Base-by-base conservation (phyloP, 108 stramenopile species). In the Skeletonema grethae region DNA sequence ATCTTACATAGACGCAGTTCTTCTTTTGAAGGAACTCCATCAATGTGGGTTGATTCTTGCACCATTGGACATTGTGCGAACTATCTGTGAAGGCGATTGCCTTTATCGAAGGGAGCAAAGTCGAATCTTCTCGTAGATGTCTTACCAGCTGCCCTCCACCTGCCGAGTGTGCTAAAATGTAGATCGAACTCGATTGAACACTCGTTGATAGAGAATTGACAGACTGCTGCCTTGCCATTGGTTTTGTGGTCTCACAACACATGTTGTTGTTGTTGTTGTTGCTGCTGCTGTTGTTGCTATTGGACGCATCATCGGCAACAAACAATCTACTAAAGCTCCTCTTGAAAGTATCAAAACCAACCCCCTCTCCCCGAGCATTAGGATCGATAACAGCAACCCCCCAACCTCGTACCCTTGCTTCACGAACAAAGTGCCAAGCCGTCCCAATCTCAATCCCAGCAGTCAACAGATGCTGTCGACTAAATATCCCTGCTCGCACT, bases 31-130 rank as follows among this genome's bases (percentile, higher is more conserved):
- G 75, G 38, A 85, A 79, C 29, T 59, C 25, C 45, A 28, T 41
- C 0, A 87, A 35, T 3, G 60, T 61, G 20, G 61, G 60, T 25
- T 84, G 59, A 65, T 73, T 82, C 67, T 77, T 79, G 38, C 84
- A 65, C 93, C 93, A 94, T 82, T 91, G 93, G 11, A 94, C 86
- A 59, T 89, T 91, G 78, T 94, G 93, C 16, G 88, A 91, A 62
- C 90, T 91, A 57, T 94, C 93, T 1, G 93, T 94, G 65, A 94
- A 94, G 2, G 88, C 93, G 32, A 90, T 84, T 48, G 89, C 90
- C 5, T 79, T 78, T 15, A 94, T 88, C 15, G 82, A 86, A 10
- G 88, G 88, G 1, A 90, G 46, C 1, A 80, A 41, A 0, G 74
- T 61, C 4, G 63, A 63, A 53, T 86, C 86, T 11, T 77, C 69